These are phyloP conservation scores for Talaromyces marneffei DNA, from an alignment of 2,329 filamentous ascomycete species.

Conservation along the genomic window DNA sequence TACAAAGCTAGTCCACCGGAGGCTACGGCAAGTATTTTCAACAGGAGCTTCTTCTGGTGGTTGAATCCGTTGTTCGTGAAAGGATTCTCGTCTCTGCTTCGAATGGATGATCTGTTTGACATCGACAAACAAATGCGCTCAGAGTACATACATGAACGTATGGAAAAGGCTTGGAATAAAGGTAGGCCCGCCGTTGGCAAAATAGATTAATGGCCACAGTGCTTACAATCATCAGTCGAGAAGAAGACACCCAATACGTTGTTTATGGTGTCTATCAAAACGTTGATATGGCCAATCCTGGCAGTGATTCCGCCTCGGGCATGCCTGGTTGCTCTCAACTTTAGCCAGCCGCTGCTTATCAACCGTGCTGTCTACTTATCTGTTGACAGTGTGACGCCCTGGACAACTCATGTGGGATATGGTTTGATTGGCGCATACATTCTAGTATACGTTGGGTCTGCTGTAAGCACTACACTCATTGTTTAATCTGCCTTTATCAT, in stretches of 20 bases:
- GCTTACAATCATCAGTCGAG: conserved; percentile 22
- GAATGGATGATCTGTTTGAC: conserved; percentile 37
- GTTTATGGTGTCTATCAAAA: conserved; percentile 26
- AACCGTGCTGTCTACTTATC: conserved; percentile 33
- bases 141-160: conserved; percentile 33
- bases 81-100: conserved; percentile 39
- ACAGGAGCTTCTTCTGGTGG: conserved; percentile 46
- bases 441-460: conserved; percentile 39
- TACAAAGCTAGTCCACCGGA: conserved; percentile 38
- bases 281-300: conserved; percentile 31
- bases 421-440: conserved; percentile 41
- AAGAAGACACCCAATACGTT: conserved; percentile 25
- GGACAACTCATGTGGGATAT: conserved; percentile 34
- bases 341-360: conserved; percentile 35
- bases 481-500: too few relatives aligned
- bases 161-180: conserved; percentile 38
- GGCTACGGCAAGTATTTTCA: conserved; percentile 43
- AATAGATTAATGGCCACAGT: background rate
- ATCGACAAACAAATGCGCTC: conserved; percentile 44
- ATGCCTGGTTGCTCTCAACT: conserved; percentile 33
- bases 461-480: conserved; percentile 28
- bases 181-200: conserved; percentile 20
- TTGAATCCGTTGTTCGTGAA: conserved; percentile 42
- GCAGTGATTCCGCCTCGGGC: conserved; percentile 28
- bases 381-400: conserved; percentile 22